These are phyloP conservation scores for Leucosporidium creatinivorum DNA, from an alignment of 768 basidiomycete species.

Conservation along the genomic window DNA sequence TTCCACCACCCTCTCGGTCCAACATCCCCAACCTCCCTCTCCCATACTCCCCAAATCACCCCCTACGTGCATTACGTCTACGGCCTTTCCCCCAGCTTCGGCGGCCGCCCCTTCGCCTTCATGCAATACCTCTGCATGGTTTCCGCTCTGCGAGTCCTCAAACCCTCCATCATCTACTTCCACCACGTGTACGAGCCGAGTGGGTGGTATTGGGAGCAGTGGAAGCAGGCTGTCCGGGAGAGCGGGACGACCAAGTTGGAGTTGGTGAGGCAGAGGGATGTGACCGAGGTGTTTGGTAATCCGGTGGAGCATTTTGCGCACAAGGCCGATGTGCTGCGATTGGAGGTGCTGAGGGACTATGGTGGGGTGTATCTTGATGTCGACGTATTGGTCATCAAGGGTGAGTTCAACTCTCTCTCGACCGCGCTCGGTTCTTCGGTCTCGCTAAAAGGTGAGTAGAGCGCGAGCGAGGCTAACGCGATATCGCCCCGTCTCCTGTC, in stretches of 20 bases:
- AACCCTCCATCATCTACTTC: conserved; percentile 40
- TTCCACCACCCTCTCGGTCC: conserved; percentile 18
- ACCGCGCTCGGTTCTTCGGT: not conserved
- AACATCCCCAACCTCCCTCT: conserved; percentile 1
- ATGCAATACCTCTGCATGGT: conserved; percentile 40
- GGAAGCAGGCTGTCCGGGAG: conserved; percentile 3
- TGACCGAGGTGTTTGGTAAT: conserved; percentile 26
- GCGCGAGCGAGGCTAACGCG: not conserved
- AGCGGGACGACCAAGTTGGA: conserved; percentile 17
- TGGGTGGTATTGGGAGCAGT: conserved; percentile 41
- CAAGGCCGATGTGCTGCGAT: conserved; percentile 34
- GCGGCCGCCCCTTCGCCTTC: conserved; percentile 30
- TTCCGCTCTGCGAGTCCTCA: conserved; percentile 37
- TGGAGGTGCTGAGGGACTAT: conserved; percentile 33
- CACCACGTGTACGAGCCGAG: conserved; percentile 39
- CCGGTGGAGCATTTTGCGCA: conserved; percentile 34
- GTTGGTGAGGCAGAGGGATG: conserved; percentile 27
- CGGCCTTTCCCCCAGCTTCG: conserved; percentile 37
- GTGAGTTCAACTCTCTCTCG: conserved; percentile 22
- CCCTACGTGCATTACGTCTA: conserved; percentile 37
- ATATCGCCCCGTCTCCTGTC: not conserved
- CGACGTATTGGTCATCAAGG: conserved; percentile 31
- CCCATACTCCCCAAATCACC: conserved; percentile 15
- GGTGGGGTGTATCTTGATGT: conserved; percentile 36
- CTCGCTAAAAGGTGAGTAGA: no score